These are phyloP conservation scores for Pseudopyrenochaeta lycopersici DNA, from an alignment of 2,329 filamentous ascomycete species.

Conservation along the genomic window DNA sequence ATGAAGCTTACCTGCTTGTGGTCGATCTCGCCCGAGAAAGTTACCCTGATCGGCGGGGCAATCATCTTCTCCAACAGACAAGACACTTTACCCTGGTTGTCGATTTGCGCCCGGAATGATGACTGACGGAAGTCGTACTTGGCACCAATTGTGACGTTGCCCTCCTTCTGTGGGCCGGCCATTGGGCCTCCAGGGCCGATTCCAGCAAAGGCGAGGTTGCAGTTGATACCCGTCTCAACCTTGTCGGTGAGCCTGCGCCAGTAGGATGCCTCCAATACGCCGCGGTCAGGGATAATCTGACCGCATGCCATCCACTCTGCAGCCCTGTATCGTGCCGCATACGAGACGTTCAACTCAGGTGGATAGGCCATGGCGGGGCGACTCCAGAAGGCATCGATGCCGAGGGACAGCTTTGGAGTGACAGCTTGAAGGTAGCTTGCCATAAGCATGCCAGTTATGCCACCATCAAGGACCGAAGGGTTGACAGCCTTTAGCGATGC, in stretches of 20 bases:
- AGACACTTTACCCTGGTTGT: slow-evolving; percentile 92
- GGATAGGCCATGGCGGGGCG: slow-evolving; percentile 82
- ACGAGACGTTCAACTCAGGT: slow-evolving; percentile 90
- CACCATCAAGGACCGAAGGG: slow-evolving; percentile 91
- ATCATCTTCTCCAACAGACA: slow-evolving; percentile 96
- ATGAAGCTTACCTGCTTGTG: slow-evolving; percentile 83
- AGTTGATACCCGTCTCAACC: slow-evolving; percentile 94
- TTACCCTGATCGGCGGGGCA: slow-evolving; percentile 89
- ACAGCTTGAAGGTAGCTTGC: slow-evolving; percentile 95
- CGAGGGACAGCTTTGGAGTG: slow-evolving; percentile 85
- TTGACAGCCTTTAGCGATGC: slow-evolving; percentile 93
- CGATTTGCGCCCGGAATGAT: slow-evolving; percentile 93
- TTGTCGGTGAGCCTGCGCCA: slow-evolving; percentile 93
- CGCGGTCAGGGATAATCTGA: slow-evolving; percentile 88
- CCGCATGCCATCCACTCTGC: slow-evolving; percentile 92
- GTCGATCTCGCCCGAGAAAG: slow-evolving; percentile 96
- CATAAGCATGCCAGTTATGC: slow-evolving; percentile 93
- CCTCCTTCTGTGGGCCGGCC: slow-evolving; percentile 79
- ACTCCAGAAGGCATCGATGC: slow-evolving; percentile 94
- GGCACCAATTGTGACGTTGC: slow-evolving; percentile 87
- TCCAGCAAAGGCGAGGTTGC: slow-evolving; percentile 82
- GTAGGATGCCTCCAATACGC: slow-evolving; percentile 83
- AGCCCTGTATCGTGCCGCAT: slow-evolving; percentile 90
- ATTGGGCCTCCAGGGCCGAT: slow-evolving; percentile 70
- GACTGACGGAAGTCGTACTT: slow-evolving; percentile 99